These are phyloP conservation scores for Conoideocrella luteorostrata DNA, from an alignment of 2,329 filamentous ascomycete species.

Conservation along the genomic window DNA sequence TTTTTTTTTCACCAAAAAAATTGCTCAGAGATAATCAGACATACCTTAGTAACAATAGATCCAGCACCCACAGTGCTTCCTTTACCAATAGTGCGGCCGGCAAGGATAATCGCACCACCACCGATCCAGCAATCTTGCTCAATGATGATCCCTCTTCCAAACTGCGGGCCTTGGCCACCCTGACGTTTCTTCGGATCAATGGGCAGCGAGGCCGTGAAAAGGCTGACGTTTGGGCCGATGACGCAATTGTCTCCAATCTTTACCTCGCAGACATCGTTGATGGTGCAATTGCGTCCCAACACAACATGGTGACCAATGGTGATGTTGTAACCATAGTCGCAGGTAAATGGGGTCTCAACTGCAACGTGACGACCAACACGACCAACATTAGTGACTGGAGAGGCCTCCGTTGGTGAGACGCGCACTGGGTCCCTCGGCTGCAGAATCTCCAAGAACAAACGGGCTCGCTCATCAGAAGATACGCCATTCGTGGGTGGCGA, in stretches of 20 bases:
- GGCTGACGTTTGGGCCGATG: conserved; percentile 79
- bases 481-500: conserved; percentile 68
- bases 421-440: conserved; percentile 53
- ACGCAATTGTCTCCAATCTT: conserved; percentile 71
- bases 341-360: conserved; percentile 83
- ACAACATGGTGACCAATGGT: conserved; percentile 77
- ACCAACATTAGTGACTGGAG: conserved; percentile 48
- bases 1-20: too few relatives aligned
- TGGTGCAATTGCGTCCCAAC: conserved; percentile 75
- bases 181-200: conserved; percentile 67
- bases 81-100: conserved; percentile 72
- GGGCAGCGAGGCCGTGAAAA: conserved; percentile 69
- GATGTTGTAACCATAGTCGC: conserved; percentile 95
- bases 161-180: conserved; percentile 65
- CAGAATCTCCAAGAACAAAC: conserved; percentile 66
- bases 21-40: conserved; percentile 13
- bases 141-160: conserved; percentile 67
- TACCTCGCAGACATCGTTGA: conserved; percentile 81
- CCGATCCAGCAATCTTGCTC: conserved; percentile 83
- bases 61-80: conserved; percentile 77
- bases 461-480: conserved; percentile 59
- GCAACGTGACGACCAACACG: conserved; percentile 67
- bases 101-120: conserved; percentile 69
- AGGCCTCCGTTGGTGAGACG: conserved; percentile 48
- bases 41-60: conserved; percentile 73